phyloP scores from a whole-genome alignment of 2,329 filamentous ascomycete genomes.

The Plectosphaerella cucumerina region DNA sequence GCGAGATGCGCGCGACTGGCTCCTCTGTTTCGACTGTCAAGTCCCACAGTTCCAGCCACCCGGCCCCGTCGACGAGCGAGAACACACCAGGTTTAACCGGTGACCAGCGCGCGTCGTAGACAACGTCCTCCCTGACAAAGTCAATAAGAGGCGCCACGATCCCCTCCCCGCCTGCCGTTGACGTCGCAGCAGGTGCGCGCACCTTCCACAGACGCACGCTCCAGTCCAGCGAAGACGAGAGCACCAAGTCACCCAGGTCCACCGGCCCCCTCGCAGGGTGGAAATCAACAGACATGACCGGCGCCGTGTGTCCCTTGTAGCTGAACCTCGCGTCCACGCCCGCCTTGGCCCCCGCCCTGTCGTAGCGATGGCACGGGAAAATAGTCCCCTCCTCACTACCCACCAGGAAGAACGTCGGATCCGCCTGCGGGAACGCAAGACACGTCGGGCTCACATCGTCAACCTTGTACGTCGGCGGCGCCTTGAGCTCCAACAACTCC shows the following conservation, averaged over 20 bases:
- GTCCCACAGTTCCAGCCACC: conserved; percentile 92
- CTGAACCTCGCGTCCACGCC: conserved; percentile 85
- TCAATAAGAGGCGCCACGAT: conserved; percentile 74
- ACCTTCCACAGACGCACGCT: conserved; percentile 97
- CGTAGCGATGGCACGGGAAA: conserved; percentile 94
- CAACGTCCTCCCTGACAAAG: conserved; percentile 89
- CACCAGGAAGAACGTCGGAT: conserved; percentile 95
- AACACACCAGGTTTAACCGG: conserved; percentile 93
- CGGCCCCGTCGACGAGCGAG: conserved; percentile 88
- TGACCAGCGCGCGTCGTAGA: conserved; percentile 95
- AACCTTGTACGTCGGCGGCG: conserved; percentile 80
- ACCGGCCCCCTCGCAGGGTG: conserved; percentile 89
- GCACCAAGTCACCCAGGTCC: conserved; percentile 88
- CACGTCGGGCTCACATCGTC: conserved; percentile 94
- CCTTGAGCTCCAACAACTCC: conserved; percentile 83
- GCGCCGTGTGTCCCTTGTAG: conserved; percentile 87
- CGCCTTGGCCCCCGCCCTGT: conserved; percentile 93
- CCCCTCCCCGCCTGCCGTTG: conserved; percentile 51
- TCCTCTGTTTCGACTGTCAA: conserved; percentile 90
- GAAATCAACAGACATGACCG: conserved; percentile 94
- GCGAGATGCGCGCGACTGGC: conserved; percentile 75
- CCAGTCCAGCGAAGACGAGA: conserved; percentile 94
- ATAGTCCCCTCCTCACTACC: conserved; percentile 96
- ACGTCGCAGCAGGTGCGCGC: conserved; percentile 70
- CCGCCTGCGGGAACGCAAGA: conserved; percentile 89